A percentile compares a stretch with the other conserved stretches of the same genome.
These are phyloP conservation scores for Neodidymelliopsis sp. DNA, from an alignment of 2,329 filamentous ascomycete genomes.

Conservation along the genomic window DNA sequence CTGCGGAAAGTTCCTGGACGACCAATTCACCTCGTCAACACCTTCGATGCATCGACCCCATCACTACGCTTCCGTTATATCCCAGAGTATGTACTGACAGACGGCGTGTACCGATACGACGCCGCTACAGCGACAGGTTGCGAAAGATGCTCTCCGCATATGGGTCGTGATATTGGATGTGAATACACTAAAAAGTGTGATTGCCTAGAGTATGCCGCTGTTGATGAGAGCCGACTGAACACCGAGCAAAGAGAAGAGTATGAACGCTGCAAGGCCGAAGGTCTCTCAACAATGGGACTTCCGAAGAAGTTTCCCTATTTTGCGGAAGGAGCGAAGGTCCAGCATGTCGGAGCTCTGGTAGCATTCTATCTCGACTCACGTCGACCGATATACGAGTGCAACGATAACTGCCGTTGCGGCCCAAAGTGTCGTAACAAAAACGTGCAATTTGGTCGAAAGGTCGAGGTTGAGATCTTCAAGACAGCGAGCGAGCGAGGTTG, in stretches of 20 bases:
- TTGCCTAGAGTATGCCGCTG: slow-evolving; percentile 70
- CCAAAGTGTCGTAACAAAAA: slow-evolving; percentile 74
- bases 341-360: slow-evolving; percentile 43
- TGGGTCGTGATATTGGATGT: slow-evolving; percentile 63
- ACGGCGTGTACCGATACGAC: slow-evolving; percentile 67
- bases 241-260: slow-evolving; percentile 35
- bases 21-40: slow-evolving; percentile 69
- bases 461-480: slow-evolving; percentile 79
- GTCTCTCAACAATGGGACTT: slow-evolving; percentile 44
- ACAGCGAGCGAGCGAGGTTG: slow-evolving; percentile 74
- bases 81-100: slow-evolving; percentile 62
- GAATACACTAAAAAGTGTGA: slow-evolving; percentile 69
- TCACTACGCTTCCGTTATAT: slow-evolving; percentile 75
- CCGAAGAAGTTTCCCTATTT: slow-evolving; percentile 70
- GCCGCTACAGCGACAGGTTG: slow-evolving; percentile 74
- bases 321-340: slow-evolving; percentile 37
- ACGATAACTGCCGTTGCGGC: slow-evolving; percentile 72
- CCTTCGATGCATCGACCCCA: slow-evolving; percentile 61
- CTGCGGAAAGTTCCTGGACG: slow-evolving; percentile 41
- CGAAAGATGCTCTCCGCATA: slow-evolving; percentile 63
- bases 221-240: slow-evolving; percentile 51
- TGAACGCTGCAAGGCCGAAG: slow-evolving; percentile 21
- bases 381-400: slow-evolving; percentile 78
- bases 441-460: slow-evolving; percentile 74
- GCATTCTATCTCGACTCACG: slow-evolving; percentile 54